phyloP scores from a whole-genome alignment of 257 asterid genomes.

The Scutellaria barbata region DNA sequence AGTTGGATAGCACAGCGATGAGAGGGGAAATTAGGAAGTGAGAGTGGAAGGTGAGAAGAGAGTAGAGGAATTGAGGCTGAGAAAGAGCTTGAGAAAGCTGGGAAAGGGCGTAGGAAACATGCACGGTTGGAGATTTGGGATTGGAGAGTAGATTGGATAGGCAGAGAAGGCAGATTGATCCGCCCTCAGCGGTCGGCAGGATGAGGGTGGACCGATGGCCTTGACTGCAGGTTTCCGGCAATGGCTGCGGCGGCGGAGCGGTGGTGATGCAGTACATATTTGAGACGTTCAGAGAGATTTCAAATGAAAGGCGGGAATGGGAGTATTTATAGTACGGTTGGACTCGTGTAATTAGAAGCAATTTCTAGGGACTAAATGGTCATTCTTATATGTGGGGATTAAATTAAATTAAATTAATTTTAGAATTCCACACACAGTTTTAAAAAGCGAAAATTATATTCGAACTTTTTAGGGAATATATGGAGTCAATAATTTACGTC shows the following conservation, averaged over 20 bases:
- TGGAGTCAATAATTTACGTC: no score
- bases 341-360: not conserved
- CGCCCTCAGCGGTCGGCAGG: slow-evolving; percentile 77
- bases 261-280: slow-evolving; percentile 48
- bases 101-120: slow-evolving; percentile 89
- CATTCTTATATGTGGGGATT: no score
- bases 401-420: no score
- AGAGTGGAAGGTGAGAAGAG: slow-evolving; percentile 68
- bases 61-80: slow-evolving; percentile 68
- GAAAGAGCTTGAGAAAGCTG: slow-evolving; percentile 79
- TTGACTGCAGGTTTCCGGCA: slow-evolving; percentile 54
- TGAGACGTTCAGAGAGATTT: not conserved
- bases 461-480: no score
- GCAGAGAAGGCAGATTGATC: slow-evolving; percentile 84
- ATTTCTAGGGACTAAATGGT: no score
- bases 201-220: slow-evolving; percentile 77
- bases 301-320: slow-evolving; percentile 43
- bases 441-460: no score
- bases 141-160: slow-evolving; percentile 76
- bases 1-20: slow-evolving; percentile 54
- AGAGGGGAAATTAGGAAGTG: slow-evolving; percentile 91
- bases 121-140: slow-evolving; percentile 78
- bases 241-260: slow-evolving; percentile 42
- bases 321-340: not conserved
- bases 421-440: no score